Percentiles rank a stretch among this genome's conserved stretches.
These are phyloP conservation scores for Aspergillus homomorphus DNA, from an alignment of 495 filamentous ascomycete genomes.

Conservation along the genomic window DNA sequence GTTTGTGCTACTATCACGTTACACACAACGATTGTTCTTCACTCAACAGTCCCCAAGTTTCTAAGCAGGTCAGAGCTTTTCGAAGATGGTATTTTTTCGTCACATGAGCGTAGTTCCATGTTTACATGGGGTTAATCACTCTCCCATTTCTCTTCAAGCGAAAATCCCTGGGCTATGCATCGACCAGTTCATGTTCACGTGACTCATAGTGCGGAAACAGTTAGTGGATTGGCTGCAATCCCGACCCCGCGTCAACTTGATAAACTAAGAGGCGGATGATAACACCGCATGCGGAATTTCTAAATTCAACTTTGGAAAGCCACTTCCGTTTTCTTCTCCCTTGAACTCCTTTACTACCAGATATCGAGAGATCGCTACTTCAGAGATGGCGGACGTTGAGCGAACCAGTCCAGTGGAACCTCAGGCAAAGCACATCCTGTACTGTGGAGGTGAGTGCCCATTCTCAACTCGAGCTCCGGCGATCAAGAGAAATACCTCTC, in stretches of 20 bases:
- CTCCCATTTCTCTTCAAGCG: no score
- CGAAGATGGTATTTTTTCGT: no score
- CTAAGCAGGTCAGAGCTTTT: no score
- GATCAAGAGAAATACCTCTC: not conserved
- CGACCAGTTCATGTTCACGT: not conserved
- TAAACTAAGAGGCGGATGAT: not conserved
- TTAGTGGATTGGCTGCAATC: not conserved
- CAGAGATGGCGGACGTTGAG: conserved; percentile 41
- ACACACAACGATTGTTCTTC: no score
- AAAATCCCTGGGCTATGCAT: no score
- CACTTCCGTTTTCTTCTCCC: not conserved
- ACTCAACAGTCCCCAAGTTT: no score
- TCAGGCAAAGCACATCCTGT: conserved; percentile 65
- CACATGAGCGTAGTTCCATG: no score
- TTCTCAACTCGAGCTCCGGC: conserved; percentile 9
- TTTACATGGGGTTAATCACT: no score
- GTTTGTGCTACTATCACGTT: no score
- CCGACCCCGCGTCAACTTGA: conserved; percentile 19
- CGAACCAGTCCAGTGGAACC: conserved; percentile 45
- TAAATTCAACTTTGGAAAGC: not conserved
- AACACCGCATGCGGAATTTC: not conserved
- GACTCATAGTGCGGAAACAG: not conserved
- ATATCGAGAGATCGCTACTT: not conserved
- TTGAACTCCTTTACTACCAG: no score
- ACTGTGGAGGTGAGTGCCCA: conserved; percentile 69